Base-by-base conservation (phyloP, 257 asterid species). In the Capsicum chinense region DNA sequence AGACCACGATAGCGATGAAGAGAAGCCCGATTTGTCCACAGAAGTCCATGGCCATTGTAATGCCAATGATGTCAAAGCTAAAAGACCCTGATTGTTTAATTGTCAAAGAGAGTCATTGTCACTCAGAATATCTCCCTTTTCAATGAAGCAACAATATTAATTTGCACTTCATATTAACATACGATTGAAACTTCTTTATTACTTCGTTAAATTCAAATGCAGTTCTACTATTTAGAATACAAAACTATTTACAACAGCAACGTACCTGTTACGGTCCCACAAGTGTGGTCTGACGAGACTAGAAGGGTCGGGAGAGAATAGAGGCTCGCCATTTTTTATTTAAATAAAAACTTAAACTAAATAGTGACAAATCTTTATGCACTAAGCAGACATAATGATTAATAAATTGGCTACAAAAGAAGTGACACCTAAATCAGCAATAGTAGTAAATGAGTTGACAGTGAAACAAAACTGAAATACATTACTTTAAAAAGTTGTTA, bases 51-150 rank as follows among this genome's bases (percentile, higher is more conserved):
- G 92, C 97, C 97, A 92, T 80, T 50, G 86, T 79, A 91, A 63
- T 9, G 96, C 89, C 15, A 93, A 89, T 60, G 93, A 91, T 48
- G 97, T 95, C 90, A 97, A 89, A 39, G 97, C 95, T 14, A 92
- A 52, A 14, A 95, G 93, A 14, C 99, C 99, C 99, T 97, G 81
- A 58, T 19, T 47, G 11, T 58, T 26, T 59, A 39, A 35, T 8
- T 26, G 16, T 66, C 17, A 83, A 60, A 78, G 35, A 81, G 39
- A 35, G 81, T 50, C 17, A 21, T 19, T 7, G 4, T 52, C 14
- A 47, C 3, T 35, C 1, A 70, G 56, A 14, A 71, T 50, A 50
- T 74, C 1, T 50, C 80, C 60, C 42, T 19, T 47, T n/a, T n/a
- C 56, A 12, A 10, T 0, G 79, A 5, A 17, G 0, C 58, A 10